Evolutionary conservation across 208 protist genomes (phyloP).

Genomic region (Trypanosoma rangeli): DNA sequence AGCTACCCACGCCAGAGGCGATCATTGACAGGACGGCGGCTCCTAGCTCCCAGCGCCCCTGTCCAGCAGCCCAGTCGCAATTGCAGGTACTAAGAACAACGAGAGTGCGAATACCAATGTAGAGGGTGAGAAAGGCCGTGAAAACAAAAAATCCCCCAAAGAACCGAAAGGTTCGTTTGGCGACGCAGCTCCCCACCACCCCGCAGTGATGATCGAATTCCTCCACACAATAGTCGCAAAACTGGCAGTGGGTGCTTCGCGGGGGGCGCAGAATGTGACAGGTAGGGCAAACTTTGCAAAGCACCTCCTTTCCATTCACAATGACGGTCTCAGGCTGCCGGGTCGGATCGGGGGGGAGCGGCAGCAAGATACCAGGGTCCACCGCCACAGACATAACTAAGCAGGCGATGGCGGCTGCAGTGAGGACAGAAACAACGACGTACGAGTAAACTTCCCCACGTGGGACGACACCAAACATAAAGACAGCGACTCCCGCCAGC

Average conservation of each 20-base stretch:
- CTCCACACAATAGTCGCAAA: conserved; percentile 84
- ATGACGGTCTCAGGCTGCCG: conserved; percentile 22
- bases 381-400: conserved; percentile 53
- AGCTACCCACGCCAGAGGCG: conserved; percentile 14
- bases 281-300: conserved; percentile 75
- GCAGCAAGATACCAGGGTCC: conserved; percentile 76
- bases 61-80: conserved; percentile 3
- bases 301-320: conserved; percentile 41
- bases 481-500: conserved; percentile 38
- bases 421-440: conserved; percentile 38
- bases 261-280: conserved; percentile 80
- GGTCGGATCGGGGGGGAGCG: conserved; percentile 32
- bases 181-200: conserved; percentile 78
- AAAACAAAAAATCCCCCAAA: conserved; percentile 77
- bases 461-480: conserved; percentile 52
- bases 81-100: conserved; percentile 29
- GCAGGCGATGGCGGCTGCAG: conserved; percentile 38
- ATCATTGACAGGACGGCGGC: conserved; percentile 10
- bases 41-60: conserved; percentile 30
- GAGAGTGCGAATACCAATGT: conserved; percentile 45
- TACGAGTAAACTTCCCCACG: conserved; percentile 49
- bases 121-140: conserved; percentile 39
- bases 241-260: conserved; percentile 73
- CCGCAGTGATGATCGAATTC: conserved; percentile 89
- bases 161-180: conserved; percentile 77